Evolutionary conservation across 1,139 yeast species (phyloP), one percentile per base, ranked within the genome.

Genomic region (Nadsonia starkeyi-henricii): DNA sequence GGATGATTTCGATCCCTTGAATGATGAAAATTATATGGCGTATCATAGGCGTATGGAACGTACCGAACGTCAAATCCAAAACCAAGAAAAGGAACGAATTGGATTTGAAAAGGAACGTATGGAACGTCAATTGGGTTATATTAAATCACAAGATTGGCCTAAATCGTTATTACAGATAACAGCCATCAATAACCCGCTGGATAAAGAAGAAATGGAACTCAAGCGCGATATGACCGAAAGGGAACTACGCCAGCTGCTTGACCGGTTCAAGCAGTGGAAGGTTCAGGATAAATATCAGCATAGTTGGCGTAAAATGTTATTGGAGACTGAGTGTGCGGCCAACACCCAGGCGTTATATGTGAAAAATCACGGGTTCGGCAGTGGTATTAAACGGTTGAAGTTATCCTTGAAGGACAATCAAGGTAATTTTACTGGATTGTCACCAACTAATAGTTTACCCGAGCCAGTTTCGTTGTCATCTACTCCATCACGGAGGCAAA

Each of bases 21-120:
- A 62, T 0, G 83, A 79, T 51, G 65, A 63, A 0, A 44, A 65
- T 1, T 83, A 72, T 57, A 60, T 59, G 1, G 56, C 67, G 0
- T 80, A 78, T 56, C 89, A 82, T 59, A 70, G 73, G 44, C 68
- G 73, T 44, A 79, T 81, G 84, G 76, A 74, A 52, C 76, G 78
- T 48, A 82, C 79, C 51, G 94, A 84, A 59, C 72, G 72, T 49
- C 70, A 76, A 42, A 77, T 81, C 76, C 71, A 76, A 39, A 74
- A 74, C 52, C 68, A 73, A 20, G 94, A 84, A 57, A 62, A 77
- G 4, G 71, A 69, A 48, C 68, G 72, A 51, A 69, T 76, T 20
- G 62, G 69, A 47, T 62, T 68, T 20, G 85, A 79, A 50, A 70
- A 77, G 13, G 81, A 71, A 57, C 72, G 67, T 52, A 69, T 75